phyloP scores from a whole-genome alignment of 257 asterid species.

The Paraleonurus japonicus region DNA sequence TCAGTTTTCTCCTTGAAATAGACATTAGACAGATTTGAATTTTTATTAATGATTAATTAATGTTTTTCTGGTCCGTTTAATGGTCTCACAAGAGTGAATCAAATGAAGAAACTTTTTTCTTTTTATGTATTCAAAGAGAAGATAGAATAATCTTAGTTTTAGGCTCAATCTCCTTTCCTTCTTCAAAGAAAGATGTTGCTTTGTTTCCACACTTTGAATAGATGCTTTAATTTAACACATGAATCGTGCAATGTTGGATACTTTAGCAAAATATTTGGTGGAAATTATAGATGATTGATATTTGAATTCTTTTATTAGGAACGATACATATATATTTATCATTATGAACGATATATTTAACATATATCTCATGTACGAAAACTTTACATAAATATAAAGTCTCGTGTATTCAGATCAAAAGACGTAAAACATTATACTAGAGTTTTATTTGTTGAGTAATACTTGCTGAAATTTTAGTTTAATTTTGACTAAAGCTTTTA shows the following conservation, averaged over 20 bases:
- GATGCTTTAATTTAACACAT: background rate
- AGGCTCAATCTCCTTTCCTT: background rate
- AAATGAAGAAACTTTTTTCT: background rate
- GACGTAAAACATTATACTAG: too few relatives aligned
- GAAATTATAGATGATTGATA: background rate
- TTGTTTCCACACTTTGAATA: background rate
- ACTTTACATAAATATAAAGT: too few relatives aligned
- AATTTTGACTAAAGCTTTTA: too few relatives aligned
- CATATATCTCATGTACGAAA: too few relatives aligned
- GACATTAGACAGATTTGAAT: background rate
- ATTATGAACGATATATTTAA: too few relatives aligned
- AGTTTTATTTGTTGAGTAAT: too few relatives aligned
- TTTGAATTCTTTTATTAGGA: too few relatives aligned
- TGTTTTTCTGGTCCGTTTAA: background rate
- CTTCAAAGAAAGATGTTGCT: slow-evolving; percentile 8
- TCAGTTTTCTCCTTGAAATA: background rate
- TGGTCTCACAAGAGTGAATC: background rate
- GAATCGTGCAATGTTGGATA: background rate
- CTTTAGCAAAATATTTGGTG: background rate
- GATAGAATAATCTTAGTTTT: background rate
- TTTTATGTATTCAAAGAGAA: background rate
- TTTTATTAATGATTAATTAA: background rate
- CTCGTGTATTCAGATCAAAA: too few relatives aligned
- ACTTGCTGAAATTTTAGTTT: too few relatives aligned
- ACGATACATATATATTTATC: too few relatives aligned